Evolutionary conservation across 2,329 filamentous ascomycete species (phyloP), one percentile per base, ranked within the genome.

Genomic region (Rhynchosporium agropyri): DNA sequence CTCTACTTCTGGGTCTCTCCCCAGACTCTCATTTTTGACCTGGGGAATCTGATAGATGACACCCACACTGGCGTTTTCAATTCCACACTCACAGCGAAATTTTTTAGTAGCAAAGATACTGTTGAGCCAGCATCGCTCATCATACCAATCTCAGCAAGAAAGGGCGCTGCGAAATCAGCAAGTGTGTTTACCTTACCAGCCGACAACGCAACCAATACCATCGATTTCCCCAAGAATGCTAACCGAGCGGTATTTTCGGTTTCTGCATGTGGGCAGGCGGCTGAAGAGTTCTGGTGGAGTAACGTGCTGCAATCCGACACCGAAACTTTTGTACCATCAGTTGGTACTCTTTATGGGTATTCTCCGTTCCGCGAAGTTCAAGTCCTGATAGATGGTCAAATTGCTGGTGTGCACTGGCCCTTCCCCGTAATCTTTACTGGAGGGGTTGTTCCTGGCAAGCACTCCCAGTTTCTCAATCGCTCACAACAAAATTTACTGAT

Each of bases 261-360:
- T n/a, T 86, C 89, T 8, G 89, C 91, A 15, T 91, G 87, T 68
- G 91, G 90, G 0, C 91, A 95, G 74, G 82, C 82, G 0, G 77
- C 81, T 15, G 91, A 95, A 76, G 91, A 96, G 74, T 94, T 94
- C 71, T 96, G 91, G 90, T 95, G 89, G 86, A 84, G 82, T 62
- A 94, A 94, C 71, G 86, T 92, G 1, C 83, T 89, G 2, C 81
- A 87, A 49, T 84, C 83, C 9, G 83, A 87, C 66, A 79, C 79
- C 3, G 67, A 81, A 42, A 81, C 83, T 3, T 94, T 93, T 72
- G 78, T 81, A 4, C 74, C 76, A 6, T 81, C 79, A 1, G 81
- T 82, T 3, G 85, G 84, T 12, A 76, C 77, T 1, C 79, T 92
- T 0, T 84, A 85, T 29, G 91, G 89, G 0, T 85, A 85, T 69